Base-by-base conservation (phyloP, 2,329 filamentous ascomycete genomes). In the Myriosclerotinia duriaeana region DNA sequence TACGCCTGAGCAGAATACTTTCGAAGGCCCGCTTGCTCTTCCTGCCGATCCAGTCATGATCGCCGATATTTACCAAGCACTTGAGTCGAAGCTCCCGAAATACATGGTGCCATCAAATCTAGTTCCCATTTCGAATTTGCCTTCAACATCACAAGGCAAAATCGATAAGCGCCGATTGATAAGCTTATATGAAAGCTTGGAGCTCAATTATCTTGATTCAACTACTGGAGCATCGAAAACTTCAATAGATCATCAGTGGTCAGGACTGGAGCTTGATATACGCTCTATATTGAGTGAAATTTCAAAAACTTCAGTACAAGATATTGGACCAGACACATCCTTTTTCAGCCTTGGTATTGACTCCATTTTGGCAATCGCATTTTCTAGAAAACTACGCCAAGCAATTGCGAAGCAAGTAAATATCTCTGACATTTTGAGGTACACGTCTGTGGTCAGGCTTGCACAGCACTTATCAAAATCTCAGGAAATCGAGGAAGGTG, bases 31-130 rank as follows among this genome's bases (percentile, higher is more conserved):
- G 3, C 20, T 64, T 30, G 68, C 79, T 15, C 69, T 87, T 3
- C 67, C 79, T 0, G 68, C 81, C 0, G 74, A 79, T 4, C 70
- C 65, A 1, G 67, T 74, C 8, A 72, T 74, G 1, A 79, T 84
- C 2, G 72, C 76, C 2, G 72, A 76, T 2, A 76, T 95, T 0
- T 89, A 87, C 67, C 78, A 82, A 2, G 75, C 77, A 0, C 76
- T 96, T 0, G 77, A 80, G 53, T 79, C 82, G 4, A 79, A 79
- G 0, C 78, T 97, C 0, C 89, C 92, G 0, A 73, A 78, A 0
- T 96, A 96, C 76, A 95, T 95, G 91, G 78, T 96, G 1, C 93
- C 93, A 0, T 87, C 86, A 0, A 85, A 87, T 67, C 77, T 96
- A 3, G 79, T 97, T 7, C 90, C 90, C 0, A 80, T 97, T 8